Evolutionary conservation across 495 filamentous ascomycete genomes (phyloP).

Genomic region (Parmelia sp.): DNA sequence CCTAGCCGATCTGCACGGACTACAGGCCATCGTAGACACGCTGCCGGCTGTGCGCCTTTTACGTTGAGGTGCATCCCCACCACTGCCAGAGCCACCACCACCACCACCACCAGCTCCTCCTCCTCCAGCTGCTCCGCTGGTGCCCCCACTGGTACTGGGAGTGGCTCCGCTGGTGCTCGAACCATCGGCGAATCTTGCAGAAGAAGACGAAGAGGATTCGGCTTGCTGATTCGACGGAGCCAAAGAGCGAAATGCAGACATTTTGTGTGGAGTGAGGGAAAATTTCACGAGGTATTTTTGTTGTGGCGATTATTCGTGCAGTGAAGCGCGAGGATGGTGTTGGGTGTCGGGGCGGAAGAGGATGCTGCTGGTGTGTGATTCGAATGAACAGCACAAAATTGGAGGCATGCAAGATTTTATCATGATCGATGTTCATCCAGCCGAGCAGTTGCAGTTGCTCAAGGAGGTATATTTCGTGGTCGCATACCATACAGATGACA

Average conservation of each 20-base stretch:
- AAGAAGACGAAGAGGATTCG: constrained; percentile 7
- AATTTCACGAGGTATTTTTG: neutral
- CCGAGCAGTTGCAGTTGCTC: neutral
- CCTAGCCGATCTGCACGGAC: constrained; percentile 23
- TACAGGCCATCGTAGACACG: constrained; percentile 26
- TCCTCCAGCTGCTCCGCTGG: constrained; percentile 13
- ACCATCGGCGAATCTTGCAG: neutral
- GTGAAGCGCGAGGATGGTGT: neutral
- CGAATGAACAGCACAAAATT: neutral
- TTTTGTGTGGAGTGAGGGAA: neutral
- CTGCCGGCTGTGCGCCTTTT: constrained; percentile 20
- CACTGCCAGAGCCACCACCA: constrained; percentile 13
- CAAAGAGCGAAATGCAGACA: constrained; percentile 15
- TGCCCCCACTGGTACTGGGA: neutral
- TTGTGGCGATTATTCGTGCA: neutral
- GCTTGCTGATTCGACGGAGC: constrained; percentile 9
- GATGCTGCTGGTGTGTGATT: neutral
- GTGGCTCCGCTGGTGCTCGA: neutral
- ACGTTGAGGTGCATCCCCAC: constrained; percentile 11
- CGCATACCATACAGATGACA: no score
- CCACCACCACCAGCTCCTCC: constrained; percentile 15
- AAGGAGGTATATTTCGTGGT: neutral
- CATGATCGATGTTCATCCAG: neutral
- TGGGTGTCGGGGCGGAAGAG: neutral
- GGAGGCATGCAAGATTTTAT: neutral